These are phyloP conservation scores for Neophaeococcomyces aloes DNA, from an alignment of 2,329 filamentous ascomycete species.

Conservation along the genomic window DNA sequence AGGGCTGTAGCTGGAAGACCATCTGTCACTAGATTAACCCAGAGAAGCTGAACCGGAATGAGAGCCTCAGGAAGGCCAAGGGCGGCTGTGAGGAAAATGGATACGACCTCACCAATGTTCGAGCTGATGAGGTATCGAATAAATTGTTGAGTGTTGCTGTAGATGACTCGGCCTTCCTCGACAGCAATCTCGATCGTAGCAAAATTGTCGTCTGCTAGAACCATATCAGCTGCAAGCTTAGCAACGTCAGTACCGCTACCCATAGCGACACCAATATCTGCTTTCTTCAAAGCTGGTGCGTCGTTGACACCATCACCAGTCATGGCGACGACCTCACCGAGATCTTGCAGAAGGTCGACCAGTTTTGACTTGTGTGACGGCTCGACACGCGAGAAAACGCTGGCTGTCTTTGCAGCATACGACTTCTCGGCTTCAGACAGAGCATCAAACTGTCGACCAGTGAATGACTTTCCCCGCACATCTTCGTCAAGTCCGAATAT, in stretches of 20 bases:
- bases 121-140: slow-evolving; percentile 98
- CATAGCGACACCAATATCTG: slow-evolving; percentile 98
- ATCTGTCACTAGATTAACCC: slow-evolving; percentile 97
- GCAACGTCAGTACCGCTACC: slow-evolving; percentile 95
- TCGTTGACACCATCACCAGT: slow-evolving; percentile 98
- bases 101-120: slow-evolving; percentile 98
- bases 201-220: slow-evolving; percentile 96
- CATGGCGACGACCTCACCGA: slow-evolving; percentile 95
- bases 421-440: slow-evolving; percentile 70
- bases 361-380: slow-evolving; percentile 95
- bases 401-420: slow-evolving; percentile 72
- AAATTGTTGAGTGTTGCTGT: slow-evolving; percentile 99
- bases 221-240: slow-evolving; percentile 95
- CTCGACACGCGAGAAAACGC: slow-evolving; percentile 91
- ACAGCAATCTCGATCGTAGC: slow-evolving; percentile 93
- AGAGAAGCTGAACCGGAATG: slow-evolving; percentile 92
- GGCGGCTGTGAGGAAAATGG: slow-evolving; percentile 94
- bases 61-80: slow-evolving; percentile 95
- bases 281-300: slow-evolving; percentile 93
- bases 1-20: slow-evolving; percentile 91
- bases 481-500: slow-evolving; percentile 77
- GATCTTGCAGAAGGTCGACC: slow-evolving; percentile 86
- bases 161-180: slow-evolving; percentile 94
- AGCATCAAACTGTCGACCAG: slow-evolving; percentile 86
- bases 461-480: slow-evolving; percentile 83